phyloP scores from a whole-genome alignment of 1,284 basidiomycete genomes.

The Leccinum fallax region DNA sequence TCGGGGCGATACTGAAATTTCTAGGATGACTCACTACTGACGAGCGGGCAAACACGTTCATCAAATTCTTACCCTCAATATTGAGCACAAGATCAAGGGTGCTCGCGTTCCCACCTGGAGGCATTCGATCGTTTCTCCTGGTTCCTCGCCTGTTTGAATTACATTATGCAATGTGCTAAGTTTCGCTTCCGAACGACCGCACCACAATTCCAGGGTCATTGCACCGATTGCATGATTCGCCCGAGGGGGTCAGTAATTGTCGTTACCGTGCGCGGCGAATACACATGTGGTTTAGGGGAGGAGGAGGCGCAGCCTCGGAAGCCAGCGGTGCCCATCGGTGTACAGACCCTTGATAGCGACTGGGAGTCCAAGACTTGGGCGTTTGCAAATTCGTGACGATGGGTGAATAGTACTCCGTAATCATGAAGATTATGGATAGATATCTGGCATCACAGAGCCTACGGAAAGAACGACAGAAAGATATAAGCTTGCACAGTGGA shows the following conservation, averaged over 20 bases:
- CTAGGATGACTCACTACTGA: not conserved
- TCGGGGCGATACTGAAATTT: not conserved
- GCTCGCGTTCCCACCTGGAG: not conserved
- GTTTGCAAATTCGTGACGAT: not conserved
- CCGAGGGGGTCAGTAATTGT: not conserved
- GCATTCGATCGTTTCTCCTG: not conserved
- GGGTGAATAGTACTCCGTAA: not conserved
- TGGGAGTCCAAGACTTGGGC: not conserved
- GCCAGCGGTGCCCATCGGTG: not conserved
- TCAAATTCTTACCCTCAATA: not conserved
- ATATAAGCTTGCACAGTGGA: constrained; percentile 12
- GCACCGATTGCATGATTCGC: not conserved
- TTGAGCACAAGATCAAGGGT: not conserved
- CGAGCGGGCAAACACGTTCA: not conserved
- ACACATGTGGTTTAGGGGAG: not conserved
- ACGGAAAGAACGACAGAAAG: not conserved
- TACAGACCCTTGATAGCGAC: not conserved
- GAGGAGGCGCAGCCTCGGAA: not conserved
- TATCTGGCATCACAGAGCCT: not conserved
- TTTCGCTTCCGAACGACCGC: not conserved
- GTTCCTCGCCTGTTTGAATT: not conserved
- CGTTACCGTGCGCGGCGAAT: not conserved
- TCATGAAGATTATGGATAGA: not conserved
- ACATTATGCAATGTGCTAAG: not conserved
- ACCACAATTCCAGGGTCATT: not conserved